phyloP scores from a whole-genome alignment of 2,329 filamentous ascomycete species.

The Cladosporium sp. region DNA sequence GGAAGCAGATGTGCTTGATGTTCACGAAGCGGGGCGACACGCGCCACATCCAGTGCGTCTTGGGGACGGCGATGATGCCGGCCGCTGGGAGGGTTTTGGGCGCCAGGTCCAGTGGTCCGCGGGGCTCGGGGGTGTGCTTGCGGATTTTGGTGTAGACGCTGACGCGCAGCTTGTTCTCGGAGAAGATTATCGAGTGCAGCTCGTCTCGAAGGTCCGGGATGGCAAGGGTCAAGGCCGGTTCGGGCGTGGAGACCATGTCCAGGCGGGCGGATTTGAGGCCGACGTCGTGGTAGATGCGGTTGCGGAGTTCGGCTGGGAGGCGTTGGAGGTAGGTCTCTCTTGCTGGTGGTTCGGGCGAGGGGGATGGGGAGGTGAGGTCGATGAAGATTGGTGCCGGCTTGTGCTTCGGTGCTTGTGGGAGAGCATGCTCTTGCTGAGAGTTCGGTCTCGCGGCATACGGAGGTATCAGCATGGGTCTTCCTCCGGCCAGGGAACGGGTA shows the following conservation, averaged over 20 bases:
- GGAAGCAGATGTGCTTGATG: slow-evolving; percentile 11
- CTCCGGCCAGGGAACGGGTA: too few relatives aligned
- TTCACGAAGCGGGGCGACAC: background rate
- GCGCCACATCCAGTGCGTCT: background rate
- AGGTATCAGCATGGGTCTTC: too few relatives aligned
- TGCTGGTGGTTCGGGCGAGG: background rate
- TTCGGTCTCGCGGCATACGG: too few relatives aligned
- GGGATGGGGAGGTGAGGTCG: background rate
- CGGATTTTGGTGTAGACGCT: slow-evolving; percentile 1
- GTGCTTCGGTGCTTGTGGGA: background rate
- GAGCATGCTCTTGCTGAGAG: too few relatives aligned
- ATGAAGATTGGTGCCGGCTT: background rate
- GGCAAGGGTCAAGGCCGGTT: background rate
- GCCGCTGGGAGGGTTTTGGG: background rate
- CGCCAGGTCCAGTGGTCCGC: background rate
- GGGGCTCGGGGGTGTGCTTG: background rate
- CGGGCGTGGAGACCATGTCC: background rate
- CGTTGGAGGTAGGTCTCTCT: slow-evolving; percentile 7
- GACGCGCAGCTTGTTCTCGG: slow-evolving; percentile 4
- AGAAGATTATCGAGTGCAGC: background rate
- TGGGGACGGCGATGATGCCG: background rate
- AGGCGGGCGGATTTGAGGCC: background rate
- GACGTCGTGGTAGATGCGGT: slow-evolving; percentile 17
- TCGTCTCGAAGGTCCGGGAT: slow-evolving; percentile 2
- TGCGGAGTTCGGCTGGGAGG: slow-evolving; percentile 18